Base-by-base conservation (phyloP, 306 rosid genomes). In the Oemleria cerasiformis region DNA sequence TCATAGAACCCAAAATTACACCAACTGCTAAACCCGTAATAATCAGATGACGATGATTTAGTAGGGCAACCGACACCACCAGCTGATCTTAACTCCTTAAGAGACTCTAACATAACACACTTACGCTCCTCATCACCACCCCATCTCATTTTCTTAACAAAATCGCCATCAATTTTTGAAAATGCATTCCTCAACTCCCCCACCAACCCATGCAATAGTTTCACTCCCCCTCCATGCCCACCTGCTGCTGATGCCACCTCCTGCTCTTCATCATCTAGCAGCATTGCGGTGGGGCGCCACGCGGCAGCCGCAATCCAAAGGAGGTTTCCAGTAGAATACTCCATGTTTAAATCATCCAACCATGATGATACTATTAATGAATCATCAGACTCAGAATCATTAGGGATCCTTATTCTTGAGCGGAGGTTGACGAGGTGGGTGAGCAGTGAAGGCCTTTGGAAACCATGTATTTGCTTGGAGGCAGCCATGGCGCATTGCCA, bases 21-120 rank as follows among this genome's bases (percentile, higher is more conserved):
- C 87, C 84, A 82, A 63, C 89, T 85, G 55, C 80, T 79, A n/a
- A 81, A 82, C 49, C 78, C 80, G 15, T 73, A 38, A 54, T 71
- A 42, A 47, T 76, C 74, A 34, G 21, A 17, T n/a, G n/a, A 2
- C 9, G 17, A 12, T 47, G 17, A n/a, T n/a, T n/a, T n/a, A n/a
- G n/a, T n/a, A 45, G 15, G 1, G 50, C 17, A 40, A 7, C 42
- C 5, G 7, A 4, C 5, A 40, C 42, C 15, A 12, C 16, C n/a
- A n/a, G 30, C 30, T 25, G 51, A 59, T 6, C 53, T 63, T 25
- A 17, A 1, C 39, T 56, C 83, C n/a, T 68, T 54, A 0, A 80
- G 57, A 16, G 51, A 72, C 39, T 78, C 65, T 1, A 50, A 9
- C 73, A 72, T 71, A 10, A 67, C 15, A 17, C 44, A 23, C 39